phyloP scores from a whole-genome alignment of 257 asterid species.

The Salvia rosmarinus region DNA sequence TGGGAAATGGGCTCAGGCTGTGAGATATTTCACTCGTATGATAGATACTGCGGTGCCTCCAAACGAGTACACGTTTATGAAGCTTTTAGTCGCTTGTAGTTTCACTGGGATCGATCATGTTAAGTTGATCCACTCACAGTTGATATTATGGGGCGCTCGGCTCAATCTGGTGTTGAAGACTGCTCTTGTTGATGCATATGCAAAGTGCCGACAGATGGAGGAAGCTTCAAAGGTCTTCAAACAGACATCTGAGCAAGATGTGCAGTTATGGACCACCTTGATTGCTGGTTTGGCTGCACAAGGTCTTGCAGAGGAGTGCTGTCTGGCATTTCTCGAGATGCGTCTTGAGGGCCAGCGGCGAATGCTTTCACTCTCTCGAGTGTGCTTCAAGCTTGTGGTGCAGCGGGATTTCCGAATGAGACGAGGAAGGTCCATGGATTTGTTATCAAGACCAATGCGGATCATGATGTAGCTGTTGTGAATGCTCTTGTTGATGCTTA shows the following conservation, averaged over 20 bases:
- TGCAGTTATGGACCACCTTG: slow-evolving; percentile 40
- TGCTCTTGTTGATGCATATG: slow-evolving; percentile 40
- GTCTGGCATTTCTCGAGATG: slow-evolving; percentile 39
- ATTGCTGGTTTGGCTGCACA: slow-evolving; percentile 41
- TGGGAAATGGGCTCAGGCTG: slow-evolving; percentile 32
- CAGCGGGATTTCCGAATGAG: slow-evolving; percentile 4
- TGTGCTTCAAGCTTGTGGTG: slow-evolving; percentile 36
- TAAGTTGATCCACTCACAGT: slow-evolving; percentile 33
- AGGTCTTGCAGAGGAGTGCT: slow-evolving; percentile 34
- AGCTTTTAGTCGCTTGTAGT: slow-evolving; percentile 40
- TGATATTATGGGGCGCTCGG: slow-evolving; percentile 35
- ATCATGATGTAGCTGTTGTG: slow-evolving; percentile 30
- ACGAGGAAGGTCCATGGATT: slow-evolving; percentile 42
- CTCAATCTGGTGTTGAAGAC: slow-evolving; percentile 42
- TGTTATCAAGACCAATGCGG: slow-evolving; percentile 34
- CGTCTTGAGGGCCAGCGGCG: slow-evolving; percentile 33
- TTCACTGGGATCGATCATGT: slow-evolving; percentile 32
- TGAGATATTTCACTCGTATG: slow-evolving; percentile 34
- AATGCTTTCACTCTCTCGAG: slow-evolving; percentile 42
- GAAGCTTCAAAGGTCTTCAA: slow-evolving; percentile 36
- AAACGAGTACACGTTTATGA: slow-evolving; percentile 40
- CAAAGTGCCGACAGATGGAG: slow-evolving; percentile 39
- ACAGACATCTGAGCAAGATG: slow-evolving; percentile 41
- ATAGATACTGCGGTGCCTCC: slow-evolving; percentile 34
- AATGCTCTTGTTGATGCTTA: slow-evolving; percentile 54